Percentiles rank a stretch among this genome's conserved stretches.
phyloP scores from a whole-genome alignment of 768 basidiomycete genomes.

The Boletus vermiculosoides region DNA sequence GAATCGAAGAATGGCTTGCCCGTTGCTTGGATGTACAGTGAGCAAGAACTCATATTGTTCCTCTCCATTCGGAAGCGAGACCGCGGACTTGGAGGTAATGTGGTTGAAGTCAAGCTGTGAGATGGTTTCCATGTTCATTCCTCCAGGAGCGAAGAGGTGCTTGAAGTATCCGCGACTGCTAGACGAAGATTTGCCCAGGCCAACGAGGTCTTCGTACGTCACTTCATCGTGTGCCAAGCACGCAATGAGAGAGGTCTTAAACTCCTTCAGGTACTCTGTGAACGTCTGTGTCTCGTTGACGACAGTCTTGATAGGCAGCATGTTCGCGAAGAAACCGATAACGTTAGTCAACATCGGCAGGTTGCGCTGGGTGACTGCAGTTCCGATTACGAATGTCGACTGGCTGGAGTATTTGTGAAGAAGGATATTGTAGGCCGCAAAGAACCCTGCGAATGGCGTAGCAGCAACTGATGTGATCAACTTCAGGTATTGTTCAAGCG shows the following conservation, averaged over 20 bases:
- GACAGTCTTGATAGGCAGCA: constrained; percentile 30
- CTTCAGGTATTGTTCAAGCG: constrained; percentile 21
- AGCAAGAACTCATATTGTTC: constrained; percentile 26
- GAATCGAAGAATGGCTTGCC: constrained; percentile 28
- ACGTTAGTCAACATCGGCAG: constrained; percentile 27
- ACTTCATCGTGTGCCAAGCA: constrained; percentile 29
- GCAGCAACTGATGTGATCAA: constrained; percentile 16
- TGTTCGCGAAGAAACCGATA: constrained; percentile 33
- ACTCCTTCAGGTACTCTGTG: constrained; percentile 22
- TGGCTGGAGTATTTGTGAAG: constrained; percentile 35
- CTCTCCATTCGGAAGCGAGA: constrained; percentile 30
- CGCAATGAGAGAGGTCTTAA: constrained; percentile 24
- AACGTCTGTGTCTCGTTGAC: constrained; percentile 27
- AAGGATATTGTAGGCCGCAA: constrained; percentile 33
- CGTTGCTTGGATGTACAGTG: constrained; percentile 26
- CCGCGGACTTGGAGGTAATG: constrained; percentile 15
- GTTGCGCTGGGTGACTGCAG: constrained; percentile 32
- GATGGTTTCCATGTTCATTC: constrained; percentile 29
- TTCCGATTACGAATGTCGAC: constrained; percentile 28
- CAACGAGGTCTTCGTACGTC: constrained; percentile 32
- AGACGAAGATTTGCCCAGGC: constrained; percentile 24
- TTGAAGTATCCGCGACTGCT: constrained; percentile 31
- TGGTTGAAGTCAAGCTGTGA: constrained; percentile 20
- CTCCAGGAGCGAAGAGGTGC: constrained; percentile 31
- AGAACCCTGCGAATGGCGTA: constrained; percentile 32